Evolutionary conservation across 2,329 filamentous ascomycete species (phyloP).

Genomic region (Diplodia sapinea): DNA sequence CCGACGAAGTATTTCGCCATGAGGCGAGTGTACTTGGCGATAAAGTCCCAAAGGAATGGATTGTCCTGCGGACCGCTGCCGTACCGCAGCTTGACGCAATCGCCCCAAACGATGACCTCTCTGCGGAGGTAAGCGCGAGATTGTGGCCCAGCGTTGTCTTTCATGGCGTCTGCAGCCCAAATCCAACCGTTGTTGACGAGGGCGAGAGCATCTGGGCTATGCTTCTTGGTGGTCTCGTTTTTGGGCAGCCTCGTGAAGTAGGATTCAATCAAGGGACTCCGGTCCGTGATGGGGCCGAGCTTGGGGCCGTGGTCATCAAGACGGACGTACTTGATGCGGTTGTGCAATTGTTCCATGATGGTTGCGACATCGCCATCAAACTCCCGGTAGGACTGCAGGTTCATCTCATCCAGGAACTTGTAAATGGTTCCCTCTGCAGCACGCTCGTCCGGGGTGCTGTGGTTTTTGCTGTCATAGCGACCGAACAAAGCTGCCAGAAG

Average conservation of each 20-base stretch:
- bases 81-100: constrained; percentile 96
- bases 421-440: constrained; percentile 59
- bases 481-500: constrained; percentile 73
- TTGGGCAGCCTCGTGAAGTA: constrained; percentile 91
- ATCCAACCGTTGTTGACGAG: constrained; percentile 98
- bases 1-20: constrained; percentile 95
- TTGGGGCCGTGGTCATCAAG: constrained; percentile 92
- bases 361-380: constrained; percentile 83
- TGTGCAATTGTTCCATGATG: constrained; percentile 89
- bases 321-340: constrained; percentile 92
- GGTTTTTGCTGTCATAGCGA: constrained; percentile 63
- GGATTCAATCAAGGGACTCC: constrained; percentile 84
- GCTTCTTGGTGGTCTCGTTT: constrained; percentile 78
- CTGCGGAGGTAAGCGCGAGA: constrained; percentile 93
- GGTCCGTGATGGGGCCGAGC: constrained; percentile 75
- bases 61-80: constrained; percentile 80
- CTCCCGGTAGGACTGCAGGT: constrained; percentile 87
- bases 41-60: constrained; percentile 93
- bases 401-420: constrained; percentile 79
- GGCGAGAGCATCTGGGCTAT: constrained; percentile 76
- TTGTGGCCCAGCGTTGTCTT: constrained; percentile 88
- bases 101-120: constrained; percentile 97
- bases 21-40: constrained; percentile 88
- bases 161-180: constrained; percentile 93
- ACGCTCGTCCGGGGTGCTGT: constrained; percentile 58